Percentiles rank a stretch among this genome's conserved stretches.
Conservation (phyloP, 139 green algal species). For the Desmodesmus armatus region DNA sequence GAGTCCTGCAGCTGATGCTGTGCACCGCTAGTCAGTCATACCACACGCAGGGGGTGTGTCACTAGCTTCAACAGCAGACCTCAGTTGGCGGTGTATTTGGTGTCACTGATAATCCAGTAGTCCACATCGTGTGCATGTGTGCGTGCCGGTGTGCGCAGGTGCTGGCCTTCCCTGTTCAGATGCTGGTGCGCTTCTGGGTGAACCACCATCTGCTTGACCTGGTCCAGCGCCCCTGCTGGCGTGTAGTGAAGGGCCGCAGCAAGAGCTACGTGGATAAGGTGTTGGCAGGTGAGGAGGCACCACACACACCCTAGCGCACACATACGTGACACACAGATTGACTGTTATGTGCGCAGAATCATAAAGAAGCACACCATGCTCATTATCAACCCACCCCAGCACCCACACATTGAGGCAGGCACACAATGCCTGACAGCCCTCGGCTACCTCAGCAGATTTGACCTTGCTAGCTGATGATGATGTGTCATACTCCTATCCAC, state of each 20-base stretch:
- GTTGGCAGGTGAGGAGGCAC: slow-evolving; percentile 53
- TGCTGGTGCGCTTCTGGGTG: slow-evolving; percentile 94
- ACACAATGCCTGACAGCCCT: too few species aligned
- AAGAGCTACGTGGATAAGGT: slow-evolving; percentile 84
- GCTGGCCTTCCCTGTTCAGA: slow-evolving; percentile 85
- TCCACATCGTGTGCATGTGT: too few species aligned
- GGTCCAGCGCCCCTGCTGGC: slow-evolving; percentile 87
- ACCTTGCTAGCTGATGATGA: too few species aligned
- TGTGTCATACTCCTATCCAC: too few species aligned
- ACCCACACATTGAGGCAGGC: too few species aligned
- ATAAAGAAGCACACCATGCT: too few species aligned
- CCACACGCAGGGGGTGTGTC: not conserved
- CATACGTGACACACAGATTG: not conserved
- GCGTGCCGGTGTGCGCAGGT: too few species aligned
- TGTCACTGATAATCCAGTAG: too few species aligned
- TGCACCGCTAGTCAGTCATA: not conserved
- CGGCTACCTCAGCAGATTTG: too few species aligned
- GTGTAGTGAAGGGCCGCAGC: slow-evolving; percentile 88
- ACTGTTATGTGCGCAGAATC: slow-evolving; percentile 5
- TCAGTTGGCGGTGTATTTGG: not conserved
- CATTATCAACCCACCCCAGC: too few species aligned
- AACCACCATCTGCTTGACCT: slow-evolving; percentile 98
- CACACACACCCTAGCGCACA: too few species aligned
- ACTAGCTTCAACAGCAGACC: not conserved
- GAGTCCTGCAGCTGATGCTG: not conserved